Conservation (phyloP, 805 yeast genomes). For the Suhomyces tanzawaensis region DNA sequence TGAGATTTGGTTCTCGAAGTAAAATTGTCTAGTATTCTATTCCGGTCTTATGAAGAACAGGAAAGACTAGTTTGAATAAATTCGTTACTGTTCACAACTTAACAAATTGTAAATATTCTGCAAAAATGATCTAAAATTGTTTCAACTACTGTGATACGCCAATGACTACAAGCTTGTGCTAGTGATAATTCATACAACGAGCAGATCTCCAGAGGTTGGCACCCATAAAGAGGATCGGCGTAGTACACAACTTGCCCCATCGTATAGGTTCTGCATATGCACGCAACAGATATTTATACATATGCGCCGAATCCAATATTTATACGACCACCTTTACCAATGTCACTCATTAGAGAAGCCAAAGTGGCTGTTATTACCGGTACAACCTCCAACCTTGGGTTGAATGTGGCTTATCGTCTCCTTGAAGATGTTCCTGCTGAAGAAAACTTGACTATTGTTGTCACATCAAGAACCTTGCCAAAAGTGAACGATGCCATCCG, state of each 20-base stretch:
- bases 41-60: too few species aligned
- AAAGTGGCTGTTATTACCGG: slow-evolving; percentile 44
- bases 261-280: not conserved
- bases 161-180: too few species aligned
- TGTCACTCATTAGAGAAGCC: slow-evolving; percentile 17
- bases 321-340: not conserved
- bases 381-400: slow-evolving; percentile 67
- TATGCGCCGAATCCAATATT: not conserved
- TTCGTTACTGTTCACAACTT: too few species aligned
- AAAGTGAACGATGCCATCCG: slow-evolving; percentile 75
- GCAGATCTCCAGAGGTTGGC: too few species aligned
- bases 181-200: too few species aligned
- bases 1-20: too few species aligned
- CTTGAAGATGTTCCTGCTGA: slow-evolving; percentile 56
- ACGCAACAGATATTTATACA: not conserved
- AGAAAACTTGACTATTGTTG: slow-evolving; percentile 68
- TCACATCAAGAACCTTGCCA: slow-evolving; percentile 86
- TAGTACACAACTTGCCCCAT: not conserved
- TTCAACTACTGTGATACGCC: too few species aligned
- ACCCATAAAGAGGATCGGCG: too few species aligned
- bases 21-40: too few species aligned
- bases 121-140: too few species aligned
- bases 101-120: too few species aligned
- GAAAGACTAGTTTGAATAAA: too few species aligned
- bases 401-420: slow-evolving; percentile 79